Evolutionary conservation across 441 rosid genomes (phyloP), one percentile per base, ranked within the genome.

Genomic region (Pelargonium australe): DNA sequence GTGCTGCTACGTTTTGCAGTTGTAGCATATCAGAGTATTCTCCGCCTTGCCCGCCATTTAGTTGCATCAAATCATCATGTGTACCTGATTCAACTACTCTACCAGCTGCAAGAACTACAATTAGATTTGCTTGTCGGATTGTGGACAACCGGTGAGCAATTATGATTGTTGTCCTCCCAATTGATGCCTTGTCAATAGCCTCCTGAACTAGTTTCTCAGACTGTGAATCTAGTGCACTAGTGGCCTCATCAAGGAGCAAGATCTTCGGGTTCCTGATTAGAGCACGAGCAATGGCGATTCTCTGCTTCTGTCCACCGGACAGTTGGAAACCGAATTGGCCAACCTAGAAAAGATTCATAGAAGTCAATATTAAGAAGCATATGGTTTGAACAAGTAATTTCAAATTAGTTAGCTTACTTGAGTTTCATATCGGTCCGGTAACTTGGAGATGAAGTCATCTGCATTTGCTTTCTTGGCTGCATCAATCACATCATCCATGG

Each of bases 241-340:
- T 86, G 69, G 91, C 91, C 74, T 86, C 91, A 69, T 86, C 91
- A 3, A 88, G 88, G 51, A 88, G 77, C 75, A 88, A 69, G 69
- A 88, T 86, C 70, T 81, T 88, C 0, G 91, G 94, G 67, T 86
- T 76, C 69, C 94, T 80, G 63, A 86, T 82, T 14, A 85, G 67
- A 57, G 94, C 91, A 69, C 89, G 80, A 7, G 94, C 89, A 62
- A 86, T 86, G 57, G 91, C 88, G 16, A 88, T 84, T 75, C 94
- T 63, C 80, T 86, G 89, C 83, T 88, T 88, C 69, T 88, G 94
- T 66, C 91, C 89, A 12, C 94, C 91, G 9, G 89, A 88, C 76
- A 88, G 67, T 60, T 88, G 88, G 77, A 85, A 81, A 16, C 91
- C 94, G 37, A 81, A 82, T 73, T 88, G 94, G 45, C 91, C 89